Base-by-base conservation (phyloP, 768 basidiomycete genomes). In the Grammothele lineata region DNA sequence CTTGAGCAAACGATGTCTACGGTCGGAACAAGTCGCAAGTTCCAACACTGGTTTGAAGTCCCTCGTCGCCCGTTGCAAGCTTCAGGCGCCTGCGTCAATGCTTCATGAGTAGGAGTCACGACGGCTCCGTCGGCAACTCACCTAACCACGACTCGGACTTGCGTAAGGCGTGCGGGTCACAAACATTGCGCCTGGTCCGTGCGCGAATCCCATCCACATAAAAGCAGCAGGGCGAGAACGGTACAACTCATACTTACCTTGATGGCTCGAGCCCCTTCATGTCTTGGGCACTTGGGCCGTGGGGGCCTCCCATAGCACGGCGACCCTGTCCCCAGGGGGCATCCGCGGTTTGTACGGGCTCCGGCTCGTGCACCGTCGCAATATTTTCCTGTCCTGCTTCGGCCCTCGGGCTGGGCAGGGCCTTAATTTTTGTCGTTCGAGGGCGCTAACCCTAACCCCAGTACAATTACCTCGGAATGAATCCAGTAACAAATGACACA, bases 391-490 rank as follows among this genome's bases (percentile, higher is more conserved):
- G 70, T 70, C 63, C 68, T 62, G 62, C 60, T 68, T 62, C 58
- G 72, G 74, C 73, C 73, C 73, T 75, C 73, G 70, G 72, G 72
- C 73, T 71, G 70, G 71, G 70, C 62, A 67, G 73, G 71, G 70
- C 66, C n/a, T n/a, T n/a, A 65, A 65, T 67, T 69, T 65, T 57
- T 30, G 7, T 30, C 8, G 8, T 30, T 30, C 27, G 8, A 14
- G 8, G 27, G 27, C 8, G 27, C 27, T 30, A 30, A 30, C 27
- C 27, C 27, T 30, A 30, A 30, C 27, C 27, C 37, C n/a, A n/a
- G n/a, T n/a, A n/a, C n/a, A n/a, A n/a, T n/a, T n/a, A n/a, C n/a
- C n/a, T n/a, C n/a, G n/a, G n/a, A n/a, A n/a, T n/a, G n/a, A n/a
- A n/a, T n/a, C n/a, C n/a, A n/a, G n/a, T n/a, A n/a, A n/a, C n/a